Percentiles rank a stretch among this genome's conserved stretches.
Conservation (phyloP, 179 eudicot species). For the Beta macrorhiza region DNA sequence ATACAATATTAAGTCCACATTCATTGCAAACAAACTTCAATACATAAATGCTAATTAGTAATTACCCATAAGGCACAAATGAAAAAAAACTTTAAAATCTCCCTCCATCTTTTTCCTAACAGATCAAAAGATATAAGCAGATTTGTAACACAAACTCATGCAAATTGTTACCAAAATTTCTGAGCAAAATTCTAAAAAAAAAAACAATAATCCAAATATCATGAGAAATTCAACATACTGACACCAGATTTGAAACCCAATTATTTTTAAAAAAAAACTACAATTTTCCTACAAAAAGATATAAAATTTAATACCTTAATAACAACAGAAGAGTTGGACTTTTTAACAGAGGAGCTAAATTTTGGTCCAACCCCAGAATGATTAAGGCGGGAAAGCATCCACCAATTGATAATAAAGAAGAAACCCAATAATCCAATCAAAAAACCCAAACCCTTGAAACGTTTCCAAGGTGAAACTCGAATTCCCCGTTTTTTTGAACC, state of each 20-base stretch:
- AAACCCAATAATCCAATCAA: constrained; percentile 37
- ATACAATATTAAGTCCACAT: not conserved
- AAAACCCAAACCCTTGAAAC: constrained; percentile 38
- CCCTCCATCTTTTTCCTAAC: not conserved
- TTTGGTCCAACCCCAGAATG: constrained; percentile 26
- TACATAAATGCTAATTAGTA: not conserved
- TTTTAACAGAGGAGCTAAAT: constrained; percentile 12
- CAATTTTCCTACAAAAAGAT: not conserved
- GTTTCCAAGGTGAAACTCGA: constrained; percentile 24
- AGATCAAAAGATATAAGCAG: not conserved
- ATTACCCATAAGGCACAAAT: not conserved
- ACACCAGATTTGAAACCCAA: too few relatives aligned
- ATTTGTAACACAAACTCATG: not conserved
- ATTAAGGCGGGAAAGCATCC: constrained; percentile 45
- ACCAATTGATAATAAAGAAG: constrained; percentile 42
- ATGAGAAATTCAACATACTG: too few relatives aligned
- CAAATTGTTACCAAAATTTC: not conserved
- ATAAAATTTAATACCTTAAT: constrained; percentile 25
- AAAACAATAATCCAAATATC: too few relatives aligned
- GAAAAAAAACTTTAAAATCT: not conserved
- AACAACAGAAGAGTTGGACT: constrained; percentile 21
- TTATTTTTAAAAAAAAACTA: too few relatives aligned
- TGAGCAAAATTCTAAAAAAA: too few relatives aligned
- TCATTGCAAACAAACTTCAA: not conserved
- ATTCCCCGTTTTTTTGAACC: constrained; percentile 24